Evolutionary conservation across 2,329 filamentous ascomycete species (phyloP).

Genomic region (Elsinoe fawcettii): DNA sequence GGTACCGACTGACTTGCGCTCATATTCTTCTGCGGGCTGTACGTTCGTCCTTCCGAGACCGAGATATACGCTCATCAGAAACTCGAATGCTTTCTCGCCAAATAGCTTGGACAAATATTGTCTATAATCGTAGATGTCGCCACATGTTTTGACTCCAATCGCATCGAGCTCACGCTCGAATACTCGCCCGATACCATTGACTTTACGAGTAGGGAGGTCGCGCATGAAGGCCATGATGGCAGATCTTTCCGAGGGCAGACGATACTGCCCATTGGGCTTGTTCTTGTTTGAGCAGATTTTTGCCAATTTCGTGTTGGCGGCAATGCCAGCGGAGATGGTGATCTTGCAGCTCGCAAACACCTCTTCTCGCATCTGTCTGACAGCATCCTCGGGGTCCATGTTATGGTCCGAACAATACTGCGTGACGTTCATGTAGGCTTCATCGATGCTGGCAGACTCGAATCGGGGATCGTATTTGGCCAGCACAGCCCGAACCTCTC

Average conservation of each 20-base stretch:
- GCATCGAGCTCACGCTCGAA: conserved; percentile 85
- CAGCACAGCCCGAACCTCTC: conserved; percentile 75
- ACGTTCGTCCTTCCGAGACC: conserved; percentile 80
- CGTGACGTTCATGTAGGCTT: conserved; percentile 94
- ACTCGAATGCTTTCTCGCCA: conserved; percentile 83
- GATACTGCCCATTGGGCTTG: conserved; percentile 90
- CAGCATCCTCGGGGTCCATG: conserved; percentile 62
- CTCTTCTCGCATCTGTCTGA: conserved; percentile 68
- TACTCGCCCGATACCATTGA: conserved; percentile 91
- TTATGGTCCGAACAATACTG: conserved; percentile 64
- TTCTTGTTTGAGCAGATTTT: conserved; percentile 95
- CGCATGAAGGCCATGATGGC: conserved; percentile 81
- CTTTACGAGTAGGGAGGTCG: conserved; percentile 74
- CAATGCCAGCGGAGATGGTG: conserved; percentile 89
- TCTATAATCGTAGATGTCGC: conserved; percentile 73
- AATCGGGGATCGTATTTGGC: conserved; percentile 84
- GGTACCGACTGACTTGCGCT: conserved; percentile 88
- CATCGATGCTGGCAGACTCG: conserved; percentile 89
- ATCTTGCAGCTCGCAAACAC: conserved; percentile 70
- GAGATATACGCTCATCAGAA: conserved; percentile 74
- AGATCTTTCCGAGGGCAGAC: conserved; percentile 61
- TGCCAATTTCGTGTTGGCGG: conserved; percentile 83
- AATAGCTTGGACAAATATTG: conserved; percentile 70
- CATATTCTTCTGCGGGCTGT: conserved; percentile 79
- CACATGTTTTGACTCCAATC: conserved; percentile 79